These are phyloP conservation scores for Colletotrichum tropicale DNA, from an alignment of 2,329 filamentous ascomycete species.

Conservation along the genomic window DNA sequence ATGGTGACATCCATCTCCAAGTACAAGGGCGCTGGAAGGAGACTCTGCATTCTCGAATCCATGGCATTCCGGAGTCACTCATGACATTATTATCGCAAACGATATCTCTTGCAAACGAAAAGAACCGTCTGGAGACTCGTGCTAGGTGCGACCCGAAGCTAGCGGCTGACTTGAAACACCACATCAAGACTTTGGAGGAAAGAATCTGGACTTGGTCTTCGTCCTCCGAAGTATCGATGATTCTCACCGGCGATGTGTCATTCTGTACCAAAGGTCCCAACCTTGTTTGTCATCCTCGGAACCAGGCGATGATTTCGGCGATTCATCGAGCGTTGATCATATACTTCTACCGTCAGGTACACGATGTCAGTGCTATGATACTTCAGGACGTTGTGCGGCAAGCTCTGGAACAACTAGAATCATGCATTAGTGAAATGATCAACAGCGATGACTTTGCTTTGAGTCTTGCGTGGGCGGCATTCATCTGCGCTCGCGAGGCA, in stretches of 20 bases:
- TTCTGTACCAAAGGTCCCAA: not conserved
- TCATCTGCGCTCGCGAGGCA: slow-evolving; percentile 47
- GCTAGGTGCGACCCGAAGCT: slow-evolving; percentile 25
- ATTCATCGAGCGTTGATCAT: slow-evolving; percentile 47
- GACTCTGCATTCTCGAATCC: slow-evolving; percentile 48
- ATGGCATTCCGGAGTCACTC: slow-evolving; percentile 45
- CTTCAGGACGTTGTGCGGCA: slow-evolving; percentile 40
- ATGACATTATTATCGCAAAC: slow-evolving; percentile 44
- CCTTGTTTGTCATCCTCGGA: slow-evolving; percentile 17
- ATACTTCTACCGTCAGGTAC: slow-evolving; percentile 48
- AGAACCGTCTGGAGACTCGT: slow-evolving; percentile 30
- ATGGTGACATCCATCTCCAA: slow-evolving; percentile 48
- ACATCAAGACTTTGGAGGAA: slow-evolving; percentile 33
- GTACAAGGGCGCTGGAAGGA: slow-evolving; percentile 40
- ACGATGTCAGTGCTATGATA: slow-evolving; percentile 41
- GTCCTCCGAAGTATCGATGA: slow-evolving; percentile 6
- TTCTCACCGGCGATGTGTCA: not conserved
- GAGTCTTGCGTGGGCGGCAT: slow-evolving; percentile 45
- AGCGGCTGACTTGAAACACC: slow-evolving; percentile 28
- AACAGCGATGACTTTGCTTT: slow-evolving; percentile 39
- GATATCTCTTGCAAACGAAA: slow-evolving; percentile 46
- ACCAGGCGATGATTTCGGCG: slow-evolving; percentile 36
- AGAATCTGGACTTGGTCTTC: slow-evolving; percentile 32
- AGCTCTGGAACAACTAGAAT: slow-evolving; percentile 38
- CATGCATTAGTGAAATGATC: slow-evolving; percentile 32